Evolutionary conservation across 139 green algal genomes (phyloP).

Genomic region (Tetraselmis chui): DNA sequence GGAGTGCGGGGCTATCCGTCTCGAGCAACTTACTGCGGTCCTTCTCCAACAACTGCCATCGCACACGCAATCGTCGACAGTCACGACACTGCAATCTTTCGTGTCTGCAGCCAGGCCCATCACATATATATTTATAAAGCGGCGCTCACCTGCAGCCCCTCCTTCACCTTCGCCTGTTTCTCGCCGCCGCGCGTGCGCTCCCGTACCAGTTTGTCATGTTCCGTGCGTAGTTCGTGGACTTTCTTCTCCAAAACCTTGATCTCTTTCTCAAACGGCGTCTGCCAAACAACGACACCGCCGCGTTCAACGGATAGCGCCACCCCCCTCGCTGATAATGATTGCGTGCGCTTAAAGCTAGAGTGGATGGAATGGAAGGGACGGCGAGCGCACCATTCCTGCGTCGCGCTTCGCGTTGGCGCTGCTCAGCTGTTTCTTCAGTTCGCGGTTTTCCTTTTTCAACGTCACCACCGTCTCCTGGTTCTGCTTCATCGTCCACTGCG

Average conservation of each 20-base stretch:
- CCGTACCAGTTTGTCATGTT: constrained; percentile 44
- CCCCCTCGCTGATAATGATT: constrained; percentile 9
- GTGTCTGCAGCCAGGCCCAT: too few species aligned
- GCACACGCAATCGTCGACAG: too few species aligned
- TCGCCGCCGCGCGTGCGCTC: constrained; percentile 24
- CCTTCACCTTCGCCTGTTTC: constrained; percentile 34
- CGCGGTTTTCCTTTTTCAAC: constrained; percentile 51
- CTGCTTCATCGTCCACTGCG: constrained; percentile 53
- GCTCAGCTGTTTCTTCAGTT: constrained; percentile 30
- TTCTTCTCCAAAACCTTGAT: constrained; percentile 25
- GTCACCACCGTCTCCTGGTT: constrained; percentile 41
- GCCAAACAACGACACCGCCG: neutral
- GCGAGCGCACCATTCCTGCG: neutral
- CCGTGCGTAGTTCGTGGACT: constrained; percentile 36
- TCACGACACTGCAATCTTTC: too few species aligned
- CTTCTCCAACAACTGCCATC: neutral
- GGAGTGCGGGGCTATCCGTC: constrained; percentile 16
- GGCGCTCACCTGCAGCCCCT: constrained; percentile 22
- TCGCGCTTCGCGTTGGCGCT: constrained; percentile 4
- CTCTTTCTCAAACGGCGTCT: constrained; percentile 12
- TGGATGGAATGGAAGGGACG: neutral
- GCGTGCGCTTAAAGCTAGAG: too few species aligned
- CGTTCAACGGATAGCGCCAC: neutral
- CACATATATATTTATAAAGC: too few species aligned
- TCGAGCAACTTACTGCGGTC: constrained; percentile 18